Evolutionary conservation across 352 stramenopile species (phyloP), one percentile per base, ranked within the genome.

Genomic region (Phytophthora ohioensis): DNA sequence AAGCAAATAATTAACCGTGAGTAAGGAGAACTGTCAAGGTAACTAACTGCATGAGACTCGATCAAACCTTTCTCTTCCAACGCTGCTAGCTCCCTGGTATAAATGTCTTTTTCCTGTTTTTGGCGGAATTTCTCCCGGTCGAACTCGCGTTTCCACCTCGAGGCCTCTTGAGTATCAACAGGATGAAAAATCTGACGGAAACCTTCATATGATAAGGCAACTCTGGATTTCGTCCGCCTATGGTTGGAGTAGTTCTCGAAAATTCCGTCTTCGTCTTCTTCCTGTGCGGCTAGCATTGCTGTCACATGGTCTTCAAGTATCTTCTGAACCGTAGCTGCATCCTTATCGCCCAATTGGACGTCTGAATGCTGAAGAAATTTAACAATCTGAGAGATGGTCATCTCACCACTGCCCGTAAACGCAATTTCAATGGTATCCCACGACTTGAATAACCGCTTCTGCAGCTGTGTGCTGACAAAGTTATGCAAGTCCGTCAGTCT

Each of bases 391-490:
- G 75, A 57, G 5, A 84, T 61, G 0, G 78, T 89, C 65, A 93
- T 85, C n/a, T 91, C 82, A 0, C 84, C 84, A 48, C 82, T 90
- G 1, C 82, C 82, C 0, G 79, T 71, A 58, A 93, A 87, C 31
- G 85, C 82, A 53, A 90, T 82, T 64, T 93, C 82, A 56, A 93
- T 92, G 3, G 80, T 87, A 43, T 90, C 85, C 85, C 84, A 92
- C 35, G 80, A 89, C 30, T 77, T 81, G 36, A 80, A 81, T 27
- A 93, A 69, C n/a, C 85, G 77, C 54, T 90, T 91, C 61, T 91
- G 82, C 0, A 93, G 65, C 47, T 91, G 84, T 2, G 78, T 85
- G 34, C 86, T 76, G 12, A 92, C 82, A 64, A 90, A 93, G 1
- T 72, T 65, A 34, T 91, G 84, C 17, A 93, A 67, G 11, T 93